Base-by-base conservation (phyloP, 805 yeast species). In the Yarrowia alimentaria region DNA sequence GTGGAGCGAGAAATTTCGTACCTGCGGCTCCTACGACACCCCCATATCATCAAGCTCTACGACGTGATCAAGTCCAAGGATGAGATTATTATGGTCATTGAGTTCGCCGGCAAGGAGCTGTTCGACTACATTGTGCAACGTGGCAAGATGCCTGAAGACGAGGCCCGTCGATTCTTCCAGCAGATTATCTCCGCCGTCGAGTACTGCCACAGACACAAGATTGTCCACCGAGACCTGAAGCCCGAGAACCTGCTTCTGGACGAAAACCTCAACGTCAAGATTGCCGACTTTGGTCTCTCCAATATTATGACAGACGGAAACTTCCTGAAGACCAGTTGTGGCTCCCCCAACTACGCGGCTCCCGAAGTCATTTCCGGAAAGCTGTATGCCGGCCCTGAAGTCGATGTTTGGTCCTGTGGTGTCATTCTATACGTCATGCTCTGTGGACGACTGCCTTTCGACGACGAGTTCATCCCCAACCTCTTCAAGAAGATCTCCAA, bases 241-340 rank as follows among this genome's bases (percentile, higher is more conserved):
- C 99, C 99, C 0, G 99, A 93, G 66, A 90, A 90, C 65, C 72
- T 90, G 65, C 72, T 90, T 55, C 72, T 90, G 57, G 97, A 91
- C 66, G 97, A 90, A 60, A 81, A 86, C 55, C 70, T 89, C 60
- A 89, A 91, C 64, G 96, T 90, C 49, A 90, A 91, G 67, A 91
- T 90, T 69, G 97, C 97, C 8, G 98, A 90, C 71, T 90, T 90
- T 61, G 98, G 98, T 6, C 74, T 90, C 40, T 85, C 95, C 20
- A 90, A 90, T 65, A 89, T 90, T 58, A 90, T 90, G 98, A 91
- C 96, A 13, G 98, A 90, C 68, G 98, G 98, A 54, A 90, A 90
- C 66, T 90, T 90, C 65, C 74, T 90, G 62, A 91, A 90, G 64
- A 90, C 98, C 2, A 81, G 90, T 59, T 91, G 98, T 70, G 98